phyloP scores from a whole-genome alignment of 2,329 filamentous ascomycete species.

The Graphilbum sp. region DNA sequence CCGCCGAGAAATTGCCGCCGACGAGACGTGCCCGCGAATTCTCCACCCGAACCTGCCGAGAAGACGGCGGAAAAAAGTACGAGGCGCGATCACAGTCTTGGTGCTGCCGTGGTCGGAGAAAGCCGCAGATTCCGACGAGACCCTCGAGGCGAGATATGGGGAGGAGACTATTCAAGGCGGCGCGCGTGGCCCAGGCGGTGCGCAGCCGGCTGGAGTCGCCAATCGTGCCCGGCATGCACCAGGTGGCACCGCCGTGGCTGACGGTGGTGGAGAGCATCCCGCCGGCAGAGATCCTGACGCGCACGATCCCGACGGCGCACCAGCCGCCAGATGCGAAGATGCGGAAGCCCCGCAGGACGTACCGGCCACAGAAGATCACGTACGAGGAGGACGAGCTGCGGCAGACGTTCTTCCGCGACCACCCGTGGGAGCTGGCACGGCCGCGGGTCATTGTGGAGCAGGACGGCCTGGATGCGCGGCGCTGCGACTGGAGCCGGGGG shows the following conservation, averaged over 20 bases:
- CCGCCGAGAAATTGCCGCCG: too few species aligned
- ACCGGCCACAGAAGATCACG: conserved; percentile 58
- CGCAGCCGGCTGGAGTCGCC: conserved; percentile 18
- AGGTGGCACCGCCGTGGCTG: conserved; percentile 30
- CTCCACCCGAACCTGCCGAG: too few species aligned
- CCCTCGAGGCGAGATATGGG: background rate
- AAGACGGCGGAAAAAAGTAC: too few species aligned
- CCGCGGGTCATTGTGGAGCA: conserved; percentile 73
- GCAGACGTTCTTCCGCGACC: conserved; percentile 72
- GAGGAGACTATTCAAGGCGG: conserved; percentile 17
- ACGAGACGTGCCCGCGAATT: too few species aligned
- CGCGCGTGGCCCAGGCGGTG: conserved; percentile 27
- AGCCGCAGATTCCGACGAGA: too few species aligned
- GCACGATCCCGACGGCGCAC: conserved; percentile 34
- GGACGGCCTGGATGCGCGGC: conserved; percentile 65
- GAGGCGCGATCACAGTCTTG: too few species aligned
- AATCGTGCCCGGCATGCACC: conserved; percentile 13
- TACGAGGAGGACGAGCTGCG: conserved; percentile 79
- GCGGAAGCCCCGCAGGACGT: conserved; percentile 57
- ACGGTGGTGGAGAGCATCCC: conserved; percentile 34
- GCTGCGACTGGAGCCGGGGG: conserved; percentile 62
- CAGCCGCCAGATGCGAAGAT: conserved; percentile 24
- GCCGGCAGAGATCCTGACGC: conserved; percentile 40
- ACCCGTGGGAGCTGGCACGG: conserved; percentile 91
- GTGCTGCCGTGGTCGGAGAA: too few species aligned